Evolutionary conservation across 2,329 filamentous ascomycete species (phyloP).

Genomic region (Chaetomium strumarium): DNA sequence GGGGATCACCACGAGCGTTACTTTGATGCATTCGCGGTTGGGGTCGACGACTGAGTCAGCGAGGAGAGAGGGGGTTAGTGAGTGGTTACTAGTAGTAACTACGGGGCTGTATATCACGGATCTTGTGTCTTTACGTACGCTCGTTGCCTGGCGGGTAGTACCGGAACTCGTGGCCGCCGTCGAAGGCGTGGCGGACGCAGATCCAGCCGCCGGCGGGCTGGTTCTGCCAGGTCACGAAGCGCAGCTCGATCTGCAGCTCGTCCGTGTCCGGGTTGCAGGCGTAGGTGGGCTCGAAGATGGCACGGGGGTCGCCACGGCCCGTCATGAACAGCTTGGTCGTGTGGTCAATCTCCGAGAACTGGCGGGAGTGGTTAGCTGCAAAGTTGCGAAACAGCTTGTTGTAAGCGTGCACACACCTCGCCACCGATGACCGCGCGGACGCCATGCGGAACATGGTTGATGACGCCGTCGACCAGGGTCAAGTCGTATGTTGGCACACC

Average conservation of each 20-base stretch:
- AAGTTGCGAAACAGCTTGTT: neutral
- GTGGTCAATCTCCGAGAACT: slow-evolving; percentile 25
- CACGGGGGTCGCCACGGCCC: slow-evolving; percentile 27
- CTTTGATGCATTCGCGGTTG: slow-evolving; percentile 24
- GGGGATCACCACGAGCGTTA: slow-evolving; percentile 24
- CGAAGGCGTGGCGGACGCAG: slow-evolving; percentile 29
- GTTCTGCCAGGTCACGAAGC: slow-evolving; percentile 22
- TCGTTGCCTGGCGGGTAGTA: slow-evolving; percentile 32
- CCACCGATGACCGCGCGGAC: slow-evolving; percentile 24
- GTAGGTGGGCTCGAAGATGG: slow-evolving; percentile 29
- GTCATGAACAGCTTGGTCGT: slow-evolving; percentile 27
- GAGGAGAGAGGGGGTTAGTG: neutral
- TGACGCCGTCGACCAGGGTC: slow-evolving; percentile 25
- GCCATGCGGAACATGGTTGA: slow-evolving; percentile 18
- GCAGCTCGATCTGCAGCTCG: slow-evolving; percentile 27
- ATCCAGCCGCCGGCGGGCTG: slow-evolving; percentile 28
- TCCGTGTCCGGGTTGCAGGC: slow-evolving; percentile 31
- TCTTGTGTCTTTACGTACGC: slow-evolving; percentile 27
- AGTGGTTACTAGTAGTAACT: too few relatives aligned
- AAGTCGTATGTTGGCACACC: slow-evolving; percentile 26
- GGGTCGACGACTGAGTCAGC: slow-evolving; percentile 18
- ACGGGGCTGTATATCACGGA: too few relatives aligned
- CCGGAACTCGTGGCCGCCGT: slow-evolving; percentile 30
- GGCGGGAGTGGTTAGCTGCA: neutral
- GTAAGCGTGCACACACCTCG: slow-evolving; percentile 18